phyloP scores from a whole-genome alignment of 2,329 filamentous ascomycete species.

The Diplodia scrobiculata region DNA sequence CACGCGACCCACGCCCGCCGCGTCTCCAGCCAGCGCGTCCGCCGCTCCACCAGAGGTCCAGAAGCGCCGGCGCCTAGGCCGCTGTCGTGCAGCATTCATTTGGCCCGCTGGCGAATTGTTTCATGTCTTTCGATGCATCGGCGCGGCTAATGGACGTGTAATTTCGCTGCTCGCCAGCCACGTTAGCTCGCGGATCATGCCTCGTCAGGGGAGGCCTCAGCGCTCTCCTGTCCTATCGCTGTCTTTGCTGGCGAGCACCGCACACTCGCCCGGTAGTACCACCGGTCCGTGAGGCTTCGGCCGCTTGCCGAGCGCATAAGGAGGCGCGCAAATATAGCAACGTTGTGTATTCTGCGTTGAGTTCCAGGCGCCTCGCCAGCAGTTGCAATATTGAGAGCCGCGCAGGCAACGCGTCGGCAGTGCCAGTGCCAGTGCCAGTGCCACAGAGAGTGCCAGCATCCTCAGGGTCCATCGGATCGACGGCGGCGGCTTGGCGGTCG shows the following conservation, averaged over 20 bases:
- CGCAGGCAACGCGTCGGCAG: neutral
- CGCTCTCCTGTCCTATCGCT: constrained; percentile 15
- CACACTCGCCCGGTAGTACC: too few species aligned
- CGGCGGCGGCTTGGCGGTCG: constrained; percentile 10
- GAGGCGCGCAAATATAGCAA: constrained; percentile 12
- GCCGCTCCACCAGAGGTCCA: neutral
- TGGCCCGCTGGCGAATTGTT: constrained; percentile 24
- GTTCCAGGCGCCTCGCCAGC: neutral
- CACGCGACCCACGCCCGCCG: neutral
- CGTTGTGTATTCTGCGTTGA: neutral
- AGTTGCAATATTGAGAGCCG: neutral
- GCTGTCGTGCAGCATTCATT: constrained; percentile 6
- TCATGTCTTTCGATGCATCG: constrained; percentile 23
- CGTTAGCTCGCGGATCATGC: constrained; percentile 8
- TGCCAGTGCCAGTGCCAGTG: neutral
- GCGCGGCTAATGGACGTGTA: constrained; percentile 20
- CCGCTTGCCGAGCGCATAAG: constrained; percentile 1
- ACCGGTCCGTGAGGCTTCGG: neutral
- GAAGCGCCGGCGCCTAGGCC: neutral
- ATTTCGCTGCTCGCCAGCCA: constrained; percentile 22
- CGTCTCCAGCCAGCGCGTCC: neutral
- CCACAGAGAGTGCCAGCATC: too few species aligned
- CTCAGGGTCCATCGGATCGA: constrained; percentile 1
- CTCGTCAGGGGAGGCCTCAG: constrained; percentile 11
- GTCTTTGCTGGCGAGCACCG: neutral